Conservation (phyloP, 2,329 filamentous ascomycete genomes). For the Capronia americana region DNA sequence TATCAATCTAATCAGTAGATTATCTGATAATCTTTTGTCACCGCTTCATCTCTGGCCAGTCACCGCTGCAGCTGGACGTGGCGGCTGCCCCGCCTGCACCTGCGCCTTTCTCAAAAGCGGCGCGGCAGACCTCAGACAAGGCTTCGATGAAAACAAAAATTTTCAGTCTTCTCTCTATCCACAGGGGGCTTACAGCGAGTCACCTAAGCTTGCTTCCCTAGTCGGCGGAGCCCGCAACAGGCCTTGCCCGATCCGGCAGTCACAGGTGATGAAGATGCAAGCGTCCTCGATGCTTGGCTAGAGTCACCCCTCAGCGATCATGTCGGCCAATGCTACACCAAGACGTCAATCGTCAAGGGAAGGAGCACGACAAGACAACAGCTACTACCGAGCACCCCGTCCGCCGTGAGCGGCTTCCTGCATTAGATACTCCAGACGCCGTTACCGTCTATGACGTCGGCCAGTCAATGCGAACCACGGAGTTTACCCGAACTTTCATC, state of each 20-base stretch:
- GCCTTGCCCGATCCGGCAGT: background rate
- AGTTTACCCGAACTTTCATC: background rate
- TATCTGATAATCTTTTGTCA: conserved; percentile 30
- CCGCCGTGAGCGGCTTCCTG: background rate
- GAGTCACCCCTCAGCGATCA: background rate
- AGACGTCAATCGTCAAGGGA: background rate
- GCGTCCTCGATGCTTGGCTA: background rate
- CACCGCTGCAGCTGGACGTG: background rate
- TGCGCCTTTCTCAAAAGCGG: conserved; percentile 1
- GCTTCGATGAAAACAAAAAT: conserved; percentile 13
- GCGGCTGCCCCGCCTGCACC: conserved; percentile 1
- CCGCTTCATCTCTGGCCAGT: conserved; percentile 15
- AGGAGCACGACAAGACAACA: background rate
- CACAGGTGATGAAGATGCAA: background rate
- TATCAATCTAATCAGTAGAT: conserved; percentile 31
- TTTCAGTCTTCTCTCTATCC: conserved; percentile 2
- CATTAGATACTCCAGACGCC: background rate
- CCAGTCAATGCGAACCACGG: conserved; percentile 1
- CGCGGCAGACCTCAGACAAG: conserved; percentile 19
- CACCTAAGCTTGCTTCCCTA: background rate
- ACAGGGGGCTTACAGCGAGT: background rate
- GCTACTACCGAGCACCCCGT: background rate
- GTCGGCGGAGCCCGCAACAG: background rate
- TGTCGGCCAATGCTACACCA: conserved; percentile 9
- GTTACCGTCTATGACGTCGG: conserved; percentile 16